Percentiles rank a stretch among this genome's conserved stretches.
These are phyloP conservation scores for Globisporangium orthogonon DNA, from an alignment of 352 stramenopile genomes.

Conservation along the genomic window DNA sequence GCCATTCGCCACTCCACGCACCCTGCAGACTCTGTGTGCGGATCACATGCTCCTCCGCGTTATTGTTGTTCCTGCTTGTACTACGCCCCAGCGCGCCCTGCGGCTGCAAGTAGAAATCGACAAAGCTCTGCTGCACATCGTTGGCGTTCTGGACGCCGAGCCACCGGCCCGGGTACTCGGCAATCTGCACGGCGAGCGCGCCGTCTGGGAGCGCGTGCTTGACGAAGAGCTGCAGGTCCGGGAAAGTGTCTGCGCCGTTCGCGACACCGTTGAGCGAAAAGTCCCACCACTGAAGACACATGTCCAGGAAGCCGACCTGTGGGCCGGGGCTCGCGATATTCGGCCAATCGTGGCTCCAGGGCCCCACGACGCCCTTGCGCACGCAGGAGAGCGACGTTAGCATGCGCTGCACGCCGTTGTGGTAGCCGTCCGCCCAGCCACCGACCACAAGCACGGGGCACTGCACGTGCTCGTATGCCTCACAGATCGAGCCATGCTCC, in stretches of 20 bases:
- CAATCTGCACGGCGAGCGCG: conserved; percentile 25
- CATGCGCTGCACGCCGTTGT: conserved; percentile 43
- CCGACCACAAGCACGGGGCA: conserved; percentile 37
- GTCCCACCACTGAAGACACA: conserved; percentile 44
- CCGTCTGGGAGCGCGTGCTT: conserved; percentile 25
- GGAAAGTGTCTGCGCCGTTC: conserved; percentile 18
- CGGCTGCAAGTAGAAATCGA: conserved; percentile 22
- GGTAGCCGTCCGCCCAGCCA: conserved; percentile 45
- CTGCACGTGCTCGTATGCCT: conserved; percentile 24
- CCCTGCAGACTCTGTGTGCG: conserved; percentile 29
- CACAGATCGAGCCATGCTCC: conserved; percentile 39
- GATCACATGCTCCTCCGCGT: conserved; percentile 11
- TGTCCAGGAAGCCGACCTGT: conserved; percentile 40
- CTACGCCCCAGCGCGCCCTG: conserved; percentile 4
- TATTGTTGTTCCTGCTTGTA: background rate
- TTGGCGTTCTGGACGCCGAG: conserved; percentile 22
- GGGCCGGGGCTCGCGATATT: conserved; percentile 35
- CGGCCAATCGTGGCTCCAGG: conserved; percentile 51
- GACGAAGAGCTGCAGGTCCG: conserved; percentile 42
- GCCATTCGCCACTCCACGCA: conserved; percentile 43
- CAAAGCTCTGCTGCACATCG: conserved; percentile 27
- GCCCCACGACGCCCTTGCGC: conserved; percentile 34
- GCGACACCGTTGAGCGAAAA: conserved; percentile 24
- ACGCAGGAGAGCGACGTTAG: conserved; percentile 24
- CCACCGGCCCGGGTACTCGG: conserved; percentile 37